Conservation (phyloP, 768 basidiomycete genomes). For the Fomitopsis pulvina region DNA sequence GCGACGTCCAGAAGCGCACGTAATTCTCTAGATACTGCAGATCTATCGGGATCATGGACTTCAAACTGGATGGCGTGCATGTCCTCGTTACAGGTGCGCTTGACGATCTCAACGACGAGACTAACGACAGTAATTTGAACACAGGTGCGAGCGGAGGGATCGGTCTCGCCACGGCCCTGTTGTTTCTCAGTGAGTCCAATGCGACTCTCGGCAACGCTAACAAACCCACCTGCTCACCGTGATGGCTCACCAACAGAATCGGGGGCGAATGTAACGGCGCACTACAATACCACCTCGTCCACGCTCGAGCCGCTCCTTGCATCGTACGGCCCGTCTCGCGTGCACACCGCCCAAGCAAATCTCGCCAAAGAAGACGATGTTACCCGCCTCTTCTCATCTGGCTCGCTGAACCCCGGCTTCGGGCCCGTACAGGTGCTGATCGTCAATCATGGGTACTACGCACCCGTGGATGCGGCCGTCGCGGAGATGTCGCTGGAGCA, state of each 20-base stretch:
- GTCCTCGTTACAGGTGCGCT: slow-evolving; percentile 59
- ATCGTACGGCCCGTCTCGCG: slow-evolving; percentile 27
- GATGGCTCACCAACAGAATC: slow-evolving; percentile 38
- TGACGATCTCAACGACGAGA: not conserved
- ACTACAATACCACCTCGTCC: slow-evolving; percentile 51
- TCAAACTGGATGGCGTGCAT: slow-evolving; percentile 53
- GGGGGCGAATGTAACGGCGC: slow-evolving; percentile 65
- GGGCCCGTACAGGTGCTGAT: slow-evolving; percentile 51
- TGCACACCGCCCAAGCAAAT: slow-evolving; percentile 42
- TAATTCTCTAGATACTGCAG: too few species aligned
- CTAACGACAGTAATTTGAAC: not conserved
- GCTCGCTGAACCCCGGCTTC: slow-evolving; percentile 27
- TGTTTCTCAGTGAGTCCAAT: slow-evolving; percentile 46
- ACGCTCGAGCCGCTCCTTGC: slow-evolving; percentile 35
- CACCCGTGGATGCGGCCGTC: slow-evolving; percentile 39
- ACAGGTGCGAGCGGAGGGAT: slow-evolving; percentile 74
- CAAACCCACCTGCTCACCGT: not conserved
- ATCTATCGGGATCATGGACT: slow-evolving; percentile 35
- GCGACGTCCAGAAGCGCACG: too few species aligned
- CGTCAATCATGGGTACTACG: slow-evolving; percentile 57
- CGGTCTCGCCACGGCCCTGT: slow-evolving; percentile 51
- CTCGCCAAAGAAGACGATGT: slow-evolving; percentile 54
- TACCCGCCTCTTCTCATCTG: slow-evolving; percentile 41
- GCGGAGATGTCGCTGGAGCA: slow-evolving; percentile 52
- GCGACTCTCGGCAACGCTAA: too few species aligned